Evolutionary conservation across 2,329 filamentous ascomycete genomes (phyloP).

Genomic region (Ambrosiella cleistominuta): DNA sequence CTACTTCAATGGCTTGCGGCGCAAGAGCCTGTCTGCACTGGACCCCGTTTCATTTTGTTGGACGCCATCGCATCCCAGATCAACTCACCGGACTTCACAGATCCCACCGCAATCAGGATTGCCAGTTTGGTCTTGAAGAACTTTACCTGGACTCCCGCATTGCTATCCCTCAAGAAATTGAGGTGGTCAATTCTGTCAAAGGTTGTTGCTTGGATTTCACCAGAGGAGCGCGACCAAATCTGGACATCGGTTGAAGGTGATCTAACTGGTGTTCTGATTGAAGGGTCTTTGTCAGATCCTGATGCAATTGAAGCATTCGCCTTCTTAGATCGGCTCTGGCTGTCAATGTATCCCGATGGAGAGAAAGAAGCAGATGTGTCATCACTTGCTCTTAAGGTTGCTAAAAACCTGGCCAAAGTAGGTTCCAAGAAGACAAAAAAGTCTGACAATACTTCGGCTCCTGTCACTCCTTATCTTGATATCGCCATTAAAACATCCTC

Average conservation of each 20-base stretch:
- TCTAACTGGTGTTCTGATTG: constrained; percentile 20
- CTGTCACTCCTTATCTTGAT: constrained; percentile 8
- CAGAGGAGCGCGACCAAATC: constrained; percentile 18
- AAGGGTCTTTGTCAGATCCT: constrained; percentile 19
- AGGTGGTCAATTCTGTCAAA: constrained; percentile 25
- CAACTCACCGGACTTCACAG: constrained; percentile 24
- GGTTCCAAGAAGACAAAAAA: constrained; percentile 14
- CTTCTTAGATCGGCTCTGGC: constrained; percentile 24
- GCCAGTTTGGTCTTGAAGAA: constrained; percentile 21
- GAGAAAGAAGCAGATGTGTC: constrained; percentile 18
- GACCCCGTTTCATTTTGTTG: constrained; percentile 25
- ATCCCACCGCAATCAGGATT: constrained; percentile 24
- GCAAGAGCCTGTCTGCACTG: constrained; percentile 18
- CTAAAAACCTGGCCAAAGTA: constrained; percentile 19
- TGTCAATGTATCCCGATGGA: constrained; percentile 23
- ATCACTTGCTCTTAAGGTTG: constrained; percentile 20
- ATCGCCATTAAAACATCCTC: constrained; percentile 9
- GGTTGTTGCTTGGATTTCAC: constrained; percentile 21
- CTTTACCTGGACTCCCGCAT: constrained; percentile 17
- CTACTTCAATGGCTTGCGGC: constrained; percentile 26
- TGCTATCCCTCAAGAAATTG: constrained; percentile 20
- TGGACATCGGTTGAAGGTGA: constrained; percentile 21
- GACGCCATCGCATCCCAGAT: constrained; percentile 27
- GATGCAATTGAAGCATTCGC: constrained; percentile 26
- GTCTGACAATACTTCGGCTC: not conserved